Percentiles rank a stretch among this genome's conserved stretches.
Evolutionary conservation across 1,139 yeast genomes (phyloP).

Genomic region (Hansenula sp.): DNA sequence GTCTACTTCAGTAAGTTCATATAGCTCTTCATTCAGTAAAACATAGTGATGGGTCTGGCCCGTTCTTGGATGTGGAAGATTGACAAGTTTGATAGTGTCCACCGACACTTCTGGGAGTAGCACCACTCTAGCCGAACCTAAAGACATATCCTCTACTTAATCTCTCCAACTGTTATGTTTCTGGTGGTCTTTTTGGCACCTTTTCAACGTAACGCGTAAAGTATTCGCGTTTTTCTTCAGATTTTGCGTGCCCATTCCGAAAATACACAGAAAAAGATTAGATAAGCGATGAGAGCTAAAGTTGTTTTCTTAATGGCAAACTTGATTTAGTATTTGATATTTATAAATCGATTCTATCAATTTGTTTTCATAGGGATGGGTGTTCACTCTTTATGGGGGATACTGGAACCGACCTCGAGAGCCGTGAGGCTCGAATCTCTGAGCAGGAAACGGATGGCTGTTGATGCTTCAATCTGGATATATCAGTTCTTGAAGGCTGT

Average conservation of each 20-base stretch:
- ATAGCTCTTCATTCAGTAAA: conserved; percentile 6
- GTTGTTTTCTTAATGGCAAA: not conserved
- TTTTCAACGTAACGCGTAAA: too few species aligned
- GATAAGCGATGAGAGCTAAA: not conserved
- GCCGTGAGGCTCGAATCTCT: conserved; percentile 89
- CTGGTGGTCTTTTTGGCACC: too few species aligned
- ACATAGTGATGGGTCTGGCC: conserved; percentile 4
- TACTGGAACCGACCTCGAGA: conserved; percentile 83
- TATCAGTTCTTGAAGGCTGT: conserved; percentile 96
- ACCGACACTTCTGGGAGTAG: conserved; percentile 5
- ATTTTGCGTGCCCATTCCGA: too few species aligned
- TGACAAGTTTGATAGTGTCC: conserved; percentile 4
- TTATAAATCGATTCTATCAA: not conserved
- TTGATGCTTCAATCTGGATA: conserved; percentile 98
- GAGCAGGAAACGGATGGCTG: conserved; percentile 72
- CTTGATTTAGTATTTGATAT: not conserved
- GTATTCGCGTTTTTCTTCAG: too few species aligned
- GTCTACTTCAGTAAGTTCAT: conserved; percentile 10
- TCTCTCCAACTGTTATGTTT: too few species aligned
- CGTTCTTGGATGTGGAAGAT: conserved; percentile 13
- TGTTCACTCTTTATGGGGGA: conserved; percentile 92
- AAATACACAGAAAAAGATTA: not conserved
- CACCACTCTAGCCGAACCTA: conserved; percentile 7
- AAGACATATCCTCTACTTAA: conserved; percentile 4
- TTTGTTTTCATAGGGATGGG: conserved; percentile 58